Evolutionary conservation across 208 protist species (phyloP).

Genomic region (Leishmania martiniquensis): DNA sequence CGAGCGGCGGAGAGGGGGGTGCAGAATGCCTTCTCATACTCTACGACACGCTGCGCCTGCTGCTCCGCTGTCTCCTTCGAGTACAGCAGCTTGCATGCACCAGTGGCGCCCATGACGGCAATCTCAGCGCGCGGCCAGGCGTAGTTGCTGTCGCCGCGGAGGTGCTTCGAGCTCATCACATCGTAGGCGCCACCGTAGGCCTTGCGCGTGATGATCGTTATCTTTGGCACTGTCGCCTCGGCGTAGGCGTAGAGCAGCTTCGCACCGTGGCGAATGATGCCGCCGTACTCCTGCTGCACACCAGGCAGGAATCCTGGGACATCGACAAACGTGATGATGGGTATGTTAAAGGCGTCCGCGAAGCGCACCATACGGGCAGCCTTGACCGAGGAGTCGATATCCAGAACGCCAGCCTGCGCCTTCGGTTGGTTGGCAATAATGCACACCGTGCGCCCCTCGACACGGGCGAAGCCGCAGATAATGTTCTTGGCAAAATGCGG

Average conservation of each 20-base stretch:
- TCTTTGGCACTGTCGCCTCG: constrained; percentile 97
- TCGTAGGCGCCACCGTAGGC: constrained; percentile 97
- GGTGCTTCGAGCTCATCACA: constrained; percentile 96
- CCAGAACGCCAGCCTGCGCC: constrained; percentile 92
- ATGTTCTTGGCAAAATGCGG: constrained; percentile 96
- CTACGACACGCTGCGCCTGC: constrained; percentile 54
- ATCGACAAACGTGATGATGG: constrained; percentile 96
- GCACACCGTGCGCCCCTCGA: constrained; percentile 93
- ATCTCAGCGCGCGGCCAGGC: constrained; percentile 96
- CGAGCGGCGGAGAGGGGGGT: constrained; percentile 91
- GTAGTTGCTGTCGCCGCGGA: constrained; percentile 95
- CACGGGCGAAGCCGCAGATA: constrained; percentile 92
- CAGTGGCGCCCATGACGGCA: constrained; percentile 96
- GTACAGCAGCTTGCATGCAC: constrained; percentile 94
- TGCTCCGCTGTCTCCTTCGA: constrained; percentile 54
- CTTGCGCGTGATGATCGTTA: constrained; percentile 97
- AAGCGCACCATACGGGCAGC: constrained; percentile 96
- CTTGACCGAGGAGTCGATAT: constrained; percentile 93
- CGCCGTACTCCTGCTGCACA: constrained; percentile 88
- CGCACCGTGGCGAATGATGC: constrained; percentile 97
- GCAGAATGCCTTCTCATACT: constrained; percentile 90
- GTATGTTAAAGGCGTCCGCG: constrained; percentile 98
- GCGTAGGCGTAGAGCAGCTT: constrained; percentile 98
- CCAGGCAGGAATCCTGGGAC: constrained; percentile 98
- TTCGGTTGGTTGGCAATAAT: constrained; percentile 96